Evolutionary conservation across 371 early-diverging fungal genomes (phyloP), one percentile per base, ranked within the genome.

Genomic region (Mucor plumbeus): DNA sequence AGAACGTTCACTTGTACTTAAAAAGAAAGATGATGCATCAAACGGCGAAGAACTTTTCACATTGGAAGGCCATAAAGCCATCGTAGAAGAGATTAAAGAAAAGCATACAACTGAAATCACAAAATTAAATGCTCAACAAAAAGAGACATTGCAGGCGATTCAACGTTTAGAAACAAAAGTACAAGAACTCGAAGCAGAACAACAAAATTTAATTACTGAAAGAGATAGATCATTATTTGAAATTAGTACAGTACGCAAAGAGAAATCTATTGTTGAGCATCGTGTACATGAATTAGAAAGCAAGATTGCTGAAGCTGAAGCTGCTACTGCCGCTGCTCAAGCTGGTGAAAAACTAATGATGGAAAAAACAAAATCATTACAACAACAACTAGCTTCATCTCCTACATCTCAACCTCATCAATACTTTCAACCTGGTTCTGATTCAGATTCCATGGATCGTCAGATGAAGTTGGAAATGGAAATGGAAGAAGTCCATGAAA

Each of bases 151-250:
- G 38, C 65, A 69, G 56, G 59, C 72, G 11, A 70, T 77, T 13
- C 65, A 76, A 63, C 72, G 76, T 35, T 59, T 80, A 5, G 82
- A 82, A 21, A 63, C 68, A 8, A 65, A 69, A 5, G 72, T 84
- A 35, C 63, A 61, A 9, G 87, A 87, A 34, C 66, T 90, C 26
- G 90, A 90, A 61, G 67, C 87, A 14, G 89, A 91, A 48, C 85
- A 90, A 17, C 57, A 82, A 6, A 67, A 71, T 0, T 71, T 91
- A 43, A 69, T 76, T 8, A 89, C 90, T 69, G 90, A 91, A 65
- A 71, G 86, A 9, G 83, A 84, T 59, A 85, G 82, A 55, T 73
- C 88, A 0, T 84, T 85, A 15, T 85, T 71, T 61, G 79, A 81
- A 17, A 73, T 88, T 17, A 82, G 84, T 55, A 75, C 77, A 15